These are phyloP conservation scores for Onygena corvina DNA, from an alignment of 2,329 filamentous ascomycete genomes.

Conservation along the genomic window DNA sequence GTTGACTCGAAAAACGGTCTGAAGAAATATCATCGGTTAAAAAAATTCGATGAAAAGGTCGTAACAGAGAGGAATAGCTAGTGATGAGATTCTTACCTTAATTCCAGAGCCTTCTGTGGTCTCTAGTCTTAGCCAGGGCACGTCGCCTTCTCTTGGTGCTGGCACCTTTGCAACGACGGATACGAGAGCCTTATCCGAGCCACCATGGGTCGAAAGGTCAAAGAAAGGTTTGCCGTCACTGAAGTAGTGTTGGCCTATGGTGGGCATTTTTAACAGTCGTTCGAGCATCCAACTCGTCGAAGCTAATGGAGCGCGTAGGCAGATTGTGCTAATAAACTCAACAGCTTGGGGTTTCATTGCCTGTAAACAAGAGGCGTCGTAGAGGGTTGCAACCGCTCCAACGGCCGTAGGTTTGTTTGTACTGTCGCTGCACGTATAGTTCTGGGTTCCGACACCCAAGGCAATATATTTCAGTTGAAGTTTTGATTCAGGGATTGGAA, in stretches of 20 bases:
- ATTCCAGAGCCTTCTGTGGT: conserved; percentile 21
- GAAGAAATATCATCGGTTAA: conserved; percentile 11
- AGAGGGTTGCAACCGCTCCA: conserved; percentile 37
- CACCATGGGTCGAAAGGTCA: conserved; percentile 21
- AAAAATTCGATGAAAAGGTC: not conserved
- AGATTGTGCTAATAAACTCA: conserved; percentile 5
- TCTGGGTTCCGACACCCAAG: conserved; percentile 40
- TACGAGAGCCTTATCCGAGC: conserved; percentile 20
- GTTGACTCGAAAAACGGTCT: conserved; percentile 34
- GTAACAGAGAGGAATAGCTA: not conserved
- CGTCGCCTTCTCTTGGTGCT: conserved; percentile 20
- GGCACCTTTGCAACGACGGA: conserved; percentile 21
- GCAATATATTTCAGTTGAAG: conserved; percentile 34
- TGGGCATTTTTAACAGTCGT: conserved; percentile 19
- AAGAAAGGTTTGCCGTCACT: conserved; percentile 23
- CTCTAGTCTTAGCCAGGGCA: conserved; percentile 27
- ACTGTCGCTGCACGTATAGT: conserved; percentile 35
- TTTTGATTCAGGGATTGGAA: conserved; percentile 22
- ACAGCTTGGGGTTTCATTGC: not conserved
- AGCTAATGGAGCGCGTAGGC: not conserved
- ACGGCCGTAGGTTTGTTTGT: conserved; percentile 26
- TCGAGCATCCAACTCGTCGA: conserved; percentile 16
- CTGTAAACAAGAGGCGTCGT: conserved; percentile 33
- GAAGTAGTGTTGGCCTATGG: conserved; percentile 28
- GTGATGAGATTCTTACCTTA: conserved; percentile 23